phyloP scores from a whole-genome alignment of 1,284 basidiomycete species.

The Papiliotrema terrestris region DNA sequence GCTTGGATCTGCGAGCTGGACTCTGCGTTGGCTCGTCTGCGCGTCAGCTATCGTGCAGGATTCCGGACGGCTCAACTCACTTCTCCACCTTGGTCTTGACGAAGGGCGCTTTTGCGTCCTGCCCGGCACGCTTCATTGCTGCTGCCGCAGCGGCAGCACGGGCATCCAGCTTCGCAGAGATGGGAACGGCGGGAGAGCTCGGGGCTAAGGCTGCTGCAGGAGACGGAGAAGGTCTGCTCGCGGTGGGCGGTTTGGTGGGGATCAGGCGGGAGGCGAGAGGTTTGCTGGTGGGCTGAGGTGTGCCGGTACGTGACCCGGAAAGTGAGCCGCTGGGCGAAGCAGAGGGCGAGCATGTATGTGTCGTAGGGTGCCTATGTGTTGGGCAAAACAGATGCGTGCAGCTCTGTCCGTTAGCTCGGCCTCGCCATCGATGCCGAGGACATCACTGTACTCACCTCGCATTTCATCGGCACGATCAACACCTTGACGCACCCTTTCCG shows the following conservation, averaged over 20 bases:
- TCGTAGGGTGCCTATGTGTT: slow-evolving; percentile 29
- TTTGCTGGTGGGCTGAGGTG: slow-evolving; percentile 27
- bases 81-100: slow-evolving; percentile 45
- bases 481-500: slow-evolving; percentile 40
- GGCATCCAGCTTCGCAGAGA: slow-evolving; percentile 26
- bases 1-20: slow-evolving; percentile 39
- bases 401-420: slow-evolving; percentile 11
- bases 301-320: slow-evolving; percentile 15
- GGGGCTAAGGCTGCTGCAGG: not conserved
- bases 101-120: slow-evolving; percentile 46
- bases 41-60: not conserved
- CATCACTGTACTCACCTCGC: slow-evolving; percentile 32
- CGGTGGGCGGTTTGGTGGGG: slow-evolving; percentile 8
- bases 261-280: slow-evolving; percentile 30
- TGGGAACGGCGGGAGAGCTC: slow-evolving; percentile 1
- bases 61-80: slow-evolving; percentile 27
- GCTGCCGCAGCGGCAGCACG: slow-evolving; percentile 43
- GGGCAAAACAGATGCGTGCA: slow-evolving; percentile 42
- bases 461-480: slow-evolving; percentile 45
- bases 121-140: slow-evolving; percentile 41
- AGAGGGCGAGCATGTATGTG: slow-evolving; percentile 34
- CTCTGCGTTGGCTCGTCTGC: slow-evolving; percentile 42
- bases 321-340: slow-evolving; percentile 10
- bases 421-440: not conserved
- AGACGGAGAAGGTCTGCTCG: not conserved